Evolutionary conservation across 768 basidiomycete genomes (phyloP).

Genomic region (Naganishia randhawae): DNA sequence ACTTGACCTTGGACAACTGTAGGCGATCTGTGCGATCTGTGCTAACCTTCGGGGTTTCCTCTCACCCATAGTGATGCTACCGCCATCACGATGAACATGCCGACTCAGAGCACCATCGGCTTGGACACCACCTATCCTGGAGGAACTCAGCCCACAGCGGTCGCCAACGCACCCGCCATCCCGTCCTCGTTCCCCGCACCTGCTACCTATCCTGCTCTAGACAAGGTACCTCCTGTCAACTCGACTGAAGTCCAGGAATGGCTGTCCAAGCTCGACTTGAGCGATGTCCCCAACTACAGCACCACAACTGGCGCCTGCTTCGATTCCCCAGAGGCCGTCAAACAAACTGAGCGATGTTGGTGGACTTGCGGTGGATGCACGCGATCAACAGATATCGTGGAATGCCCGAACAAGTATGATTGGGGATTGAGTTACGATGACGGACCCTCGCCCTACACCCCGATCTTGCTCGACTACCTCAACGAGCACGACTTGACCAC

Average conservation of each 20-base stretch:
- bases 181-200: slow-evolving; percentile 37
- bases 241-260: slow-evolving; percentile 45
- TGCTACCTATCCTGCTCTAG: slow-evolving; percentile 48
- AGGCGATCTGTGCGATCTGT: neutral
- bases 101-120: slow-evolving; percentile 23
- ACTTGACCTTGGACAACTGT: neutral
- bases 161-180: slow-evolving; percentile 42
- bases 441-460: slow-evolving; percentile 74
- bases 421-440: slow-evolving; percentile 62
- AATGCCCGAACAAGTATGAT: slow-evolving; percentile 65
- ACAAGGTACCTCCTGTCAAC: slow-evolving; percentile 44
- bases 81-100: slow-evolving; percentile 26
- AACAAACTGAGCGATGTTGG: slow-evolving; percentile 64
- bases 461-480: slow-evolving; percentile 68
- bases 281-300: slow-evolving; percentile 39
- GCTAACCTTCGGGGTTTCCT: neutral
- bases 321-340: slow-evolving; percentile 59
- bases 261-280: slow-evolving; percentile 40
- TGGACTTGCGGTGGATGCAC: slow-evolving; percentile 77
- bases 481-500: slow-evolving; percentile 63
- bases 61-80: slow-evolving; percentile 12
- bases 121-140: slow-evolving; percentile 41
- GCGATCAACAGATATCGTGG: slow-evolving; percentile 63
- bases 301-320: slow-evolving; percentile 54
- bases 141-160: slow-evolving; percentile 38